Evolutionary conservation across 2,329 filamentous ascomycete genomes (phyloP), one percentile per base, ranked within the genome.

Genomic region (Neopestalotiopsis rosae): DNA sequence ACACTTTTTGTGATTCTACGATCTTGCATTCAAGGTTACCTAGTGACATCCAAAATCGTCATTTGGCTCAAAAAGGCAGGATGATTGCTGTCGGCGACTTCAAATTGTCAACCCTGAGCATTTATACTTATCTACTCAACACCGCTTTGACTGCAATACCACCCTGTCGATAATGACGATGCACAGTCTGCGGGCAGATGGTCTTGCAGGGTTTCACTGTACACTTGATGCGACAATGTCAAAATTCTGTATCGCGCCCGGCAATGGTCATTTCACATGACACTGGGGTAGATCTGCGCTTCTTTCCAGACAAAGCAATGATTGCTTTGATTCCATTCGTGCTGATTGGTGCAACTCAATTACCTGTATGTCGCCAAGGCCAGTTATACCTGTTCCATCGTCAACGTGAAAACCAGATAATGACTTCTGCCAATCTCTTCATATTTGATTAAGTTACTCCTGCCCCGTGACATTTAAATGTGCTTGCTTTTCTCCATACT

Each of bases 61-160:
- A 20, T 20, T 20, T 52, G 17, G 14, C 45, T 52, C 45, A 52
- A 52, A 52, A 20, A 52, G 45, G 45, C 45, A 52, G 45, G 45
- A 52, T 52, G 45, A 17, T 52, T 20, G 17, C 45, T 20, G 17
- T 20, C n/a, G 17, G 45, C n/a, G 45, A 20, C 17, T n/a, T n/a
- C 14, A 52, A 3, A 14, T 6, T 52, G 45, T 20, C 45, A 17
- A n/a, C 45, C n/a, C n/a, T 20, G n/a, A 20, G n/a, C 17, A 7
- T 52, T 20, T 17, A 30, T 28, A 28, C 57, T 17, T 59, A 34
- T 59, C 13, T 59, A 59, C 57, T 13, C 57, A 59, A 28, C 24
- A 59, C 45, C 45, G n/a, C 45, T 52, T 52, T 52, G 45, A 52
- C 57, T 59, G 20, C 24, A 34, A 28, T 59, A 59, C 57, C 9